These are phyloP conservation scores for Pythium rishiriense DNA, from an alignment of 352 stramenopile species.

Conservation along the genomic window DNA sequence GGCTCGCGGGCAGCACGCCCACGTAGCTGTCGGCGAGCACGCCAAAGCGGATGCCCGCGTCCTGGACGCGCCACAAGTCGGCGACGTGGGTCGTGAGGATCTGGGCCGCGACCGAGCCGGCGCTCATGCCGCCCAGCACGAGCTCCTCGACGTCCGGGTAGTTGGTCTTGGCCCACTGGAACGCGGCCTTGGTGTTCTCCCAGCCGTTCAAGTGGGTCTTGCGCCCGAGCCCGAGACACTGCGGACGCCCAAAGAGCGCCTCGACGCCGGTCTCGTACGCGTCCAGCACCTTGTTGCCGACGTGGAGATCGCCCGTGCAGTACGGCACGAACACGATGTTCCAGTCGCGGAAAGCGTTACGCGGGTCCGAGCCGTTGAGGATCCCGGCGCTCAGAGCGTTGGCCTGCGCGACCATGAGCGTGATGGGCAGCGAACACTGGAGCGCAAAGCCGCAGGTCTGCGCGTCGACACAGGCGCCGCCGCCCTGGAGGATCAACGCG, in stretches of 20 bases:
- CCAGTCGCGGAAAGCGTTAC: constrained; percentile 69
- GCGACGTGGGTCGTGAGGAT: constrained; percentile 43
- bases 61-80: constrained; percentile 45
- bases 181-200: constrained; percentile 19
- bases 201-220: constrained; percentile 26
- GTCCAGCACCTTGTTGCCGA: constrained; percentile 41
- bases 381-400: constrained; percentile 38
- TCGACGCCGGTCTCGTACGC: constrained; percentile 20
- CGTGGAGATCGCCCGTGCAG: constrained; percentile 69
- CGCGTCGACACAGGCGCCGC: constrained; percentile 60
- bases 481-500: constrained; percentile 62
- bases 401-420: constrained; percentile 44
- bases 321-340: constrained; percentile 73
- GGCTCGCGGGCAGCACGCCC: constrained; percentile 44
- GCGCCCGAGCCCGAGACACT: constrained; percentile 52
- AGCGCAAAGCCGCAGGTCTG: constrained; percentile 62
- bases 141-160: constrained; percentile 23
- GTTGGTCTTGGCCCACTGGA: constrained; percentile 25
- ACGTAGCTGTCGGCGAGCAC: constrained; percentile 65
- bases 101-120: constrained; percentile 52
- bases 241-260: constrained; percentile 37
- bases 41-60: constrained; percentile 43
- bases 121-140: constrained; percentile 22
- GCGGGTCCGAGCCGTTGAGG: constrained; percentile 47
- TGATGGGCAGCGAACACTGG: constrained; percentile 45